These are phyloP conservation scores for Raphidocelis subcapitata DNA, from an alignment of 139 green algal genomes.

Conservation along the genomic window DNA sequence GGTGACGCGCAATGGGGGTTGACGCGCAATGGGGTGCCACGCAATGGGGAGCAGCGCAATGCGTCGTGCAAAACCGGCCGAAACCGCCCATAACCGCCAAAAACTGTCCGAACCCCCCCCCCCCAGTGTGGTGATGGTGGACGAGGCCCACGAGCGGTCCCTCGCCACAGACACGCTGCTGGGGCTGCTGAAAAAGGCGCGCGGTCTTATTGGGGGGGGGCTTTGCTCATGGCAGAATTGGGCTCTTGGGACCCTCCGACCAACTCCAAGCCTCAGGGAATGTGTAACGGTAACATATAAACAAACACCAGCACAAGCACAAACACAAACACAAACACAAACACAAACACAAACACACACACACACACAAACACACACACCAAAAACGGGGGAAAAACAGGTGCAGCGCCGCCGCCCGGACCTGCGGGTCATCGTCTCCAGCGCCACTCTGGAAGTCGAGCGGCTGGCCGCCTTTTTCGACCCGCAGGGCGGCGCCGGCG, in stretches of 20 bases:
- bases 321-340: too few species aligned
- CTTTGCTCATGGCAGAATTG: conserved; percentile 66
- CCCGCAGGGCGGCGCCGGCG: conserved; percentile 9
- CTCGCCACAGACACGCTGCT: conserved; percentile 88
- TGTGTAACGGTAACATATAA: too few species aligned
- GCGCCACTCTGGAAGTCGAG: conserved; percentile 78
- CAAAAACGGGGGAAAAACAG: conserved; percentile 25
- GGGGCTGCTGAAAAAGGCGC: conserved; percentile 84
- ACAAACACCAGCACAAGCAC: too few species aligned
- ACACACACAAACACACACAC: too few species aligned
- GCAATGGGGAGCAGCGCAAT: too few species aligned
- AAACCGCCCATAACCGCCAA: too few species aligned
- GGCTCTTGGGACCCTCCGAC: too few species aligned
- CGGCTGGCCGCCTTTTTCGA: conserved; percentile 71
- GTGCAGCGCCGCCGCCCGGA: conserved; percentile 79
- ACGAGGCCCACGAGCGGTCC: conserved; percentile 91
- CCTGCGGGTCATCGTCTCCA: conserved; percentile 85
- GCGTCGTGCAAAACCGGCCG: too few species aligned
- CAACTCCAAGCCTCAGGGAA: too few species aligned
- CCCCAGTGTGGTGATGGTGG: conserved; percentile 86
- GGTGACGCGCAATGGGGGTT: neutral
- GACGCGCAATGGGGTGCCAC: neutral
- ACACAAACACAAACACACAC: too few species aligned
- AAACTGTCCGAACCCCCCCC: too few species aligned
- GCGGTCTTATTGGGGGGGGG: neutral